phyloP scores from a whole-genome alignment of 2,329 filamentous ascomycete genomes.

The Diaporthe amygdali region DNA sequence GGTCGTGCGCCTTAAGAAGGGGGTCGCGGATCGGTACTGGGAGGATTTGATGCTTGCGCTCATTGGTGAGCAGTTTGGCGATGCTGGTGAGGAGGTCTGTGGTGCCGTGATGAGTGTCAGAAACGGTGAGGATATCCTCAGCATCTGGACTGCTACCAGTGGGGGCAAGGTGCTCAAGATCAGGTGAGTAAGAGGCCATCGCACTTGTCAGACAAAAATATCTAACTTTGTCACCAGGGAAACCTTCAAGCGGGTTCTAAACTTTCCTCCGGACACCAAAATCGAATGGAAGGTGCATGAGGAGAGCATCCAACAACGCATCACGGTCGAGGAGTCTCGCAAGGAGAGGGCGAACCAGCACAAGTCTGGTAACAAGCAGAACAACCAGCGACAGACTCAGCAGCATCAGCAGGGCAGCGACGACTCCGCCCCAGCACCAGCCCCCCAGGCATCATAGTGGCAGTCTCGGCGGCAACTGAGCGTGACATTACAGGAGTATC shows the following conservation, averaged over 20 bases:
- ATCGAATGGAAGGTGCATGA: slow-evolving; percentile 97
- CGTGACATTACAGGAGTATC: not conserved
- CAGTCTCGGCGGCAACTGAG: not conserved
- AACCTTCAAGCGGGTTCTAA: slow-evolving; percentile 89
- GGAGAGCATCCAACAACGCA: slow-evolving; percentile 90
- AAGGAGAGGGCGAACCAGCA: slow-evolving; percentile 76
- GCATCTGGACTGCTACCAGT: slow-evolving; percentile 95
- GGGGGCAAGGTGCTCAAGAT: slow-evolving; percentile 96
- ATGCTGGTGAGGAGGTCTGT: slow-evolving; percentile 92
- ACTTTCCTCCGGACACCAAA: slow-evolving; percentile 85
- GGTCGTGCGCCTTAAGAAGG: slow-evolving; percentile 97
- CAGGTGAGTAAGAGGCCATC: slow-evolving; percentile 62
- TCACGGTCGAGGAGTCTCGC: slow-evolving; percentile 87
- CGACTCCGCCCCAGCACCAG: not conserved
- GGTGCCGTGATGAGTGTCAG: slow-evolving; percentile 93
- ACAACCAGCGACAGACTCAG: slow-evolving; percentile 33
- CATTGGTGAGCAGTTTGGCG: slow-evolving; percentile 91
- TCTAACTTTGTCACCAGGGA: slow-evolving; percentile 61
- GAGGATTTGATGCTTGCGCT: slow-evolving; percentile 91
- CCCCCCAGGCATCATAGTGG: slow-evolving; percentile 21
- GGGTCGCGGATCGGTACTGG: slow-evolving; percentile 95
- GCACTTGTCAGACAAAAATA: not conserved
- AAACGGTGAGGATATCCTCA: slow-evolving; percentile 95
- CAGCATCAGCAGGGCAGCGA: slow-evolving; percentile 23
- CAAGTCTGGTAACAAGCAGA: slow-evolving; percentile 39